Percentiles rank a stretch among this genome's conserved stretches.
Conservation (phyloP, 2,329 filamentous ascomycete genomes). For the Byssochlamys sp. region DNA sequence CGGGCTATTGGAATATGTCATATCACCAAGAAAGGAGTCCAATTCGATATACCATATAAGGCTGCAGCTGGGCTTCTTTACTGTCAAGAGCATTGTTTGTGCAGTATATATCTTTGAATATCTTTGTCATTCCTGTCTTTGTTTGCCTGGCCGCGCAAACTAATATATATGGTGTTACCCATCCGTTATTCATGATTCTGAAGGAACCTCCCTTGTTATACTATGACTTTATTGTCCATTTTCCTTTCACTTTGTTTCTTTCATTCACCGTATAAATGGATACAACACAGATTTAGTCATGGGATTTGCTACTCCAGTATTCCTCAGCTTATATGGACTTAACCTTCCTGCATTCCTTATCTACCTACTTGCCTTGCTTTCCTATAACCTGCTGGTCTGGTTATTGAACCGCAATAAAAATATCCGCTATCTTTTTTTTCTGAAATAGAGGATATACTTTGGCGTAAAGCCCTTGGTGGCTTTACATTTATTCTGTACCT, state of each 20-base stretch:
- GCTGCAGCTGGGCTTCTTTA: not conserved
- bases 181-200: not conserved
- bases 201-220: not conserved
- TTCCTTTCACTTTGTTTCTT: not conserved
- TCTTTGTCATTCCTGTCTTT: not conserved
- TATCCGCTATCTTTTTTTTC: too few species aligned
- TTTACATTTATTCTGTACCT: too few species aligned
- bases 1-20: too few species aligned
- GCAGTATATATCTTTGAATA: not conserved
- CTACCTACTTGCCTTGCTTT: not conserved
- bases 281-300: not conserved
- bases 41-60: not conserved
- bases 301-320: not conserved
- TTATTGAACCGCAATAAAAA: not conserved
- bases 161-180: not conserved
- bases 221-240: not conserved
- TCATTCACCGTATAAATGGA: not conserved
- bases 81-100: not conserved
- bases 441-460: too few species aligned
- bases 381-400: not conserved
- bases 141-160: not conserved
- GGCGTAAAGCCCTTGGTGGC: too few species aligned
- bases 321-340: not conserved
- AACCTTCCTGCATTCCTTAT: not conserved
- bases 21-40: too few species aligned